Evolutionary conservation across 768 basidiomycete genomes (phyloP).

Genomic region (Lentinula raphanica): DNA sequence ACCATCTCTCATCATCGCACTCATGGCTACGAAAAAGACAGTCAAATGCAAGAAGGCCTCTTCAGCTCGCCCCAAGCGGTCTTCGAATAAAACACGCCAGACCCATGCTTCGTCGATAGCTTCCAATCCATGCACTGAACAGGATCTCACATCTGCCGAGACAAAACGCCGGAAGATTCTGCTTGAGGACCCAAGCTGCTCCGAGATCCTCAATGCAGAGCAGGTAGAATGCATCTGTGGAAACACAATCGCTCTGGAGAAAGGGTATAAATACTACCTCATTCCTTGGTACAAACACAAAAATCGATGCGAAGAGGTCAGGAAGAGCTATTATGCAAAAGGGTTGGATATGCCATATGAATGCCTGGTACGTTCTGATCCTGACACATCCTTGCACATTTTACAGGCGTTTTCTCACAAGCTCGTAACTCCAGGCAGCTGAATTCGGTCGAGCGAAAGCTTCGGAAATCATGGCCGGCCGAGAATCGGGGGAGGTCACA

Average conservation of each 20-base stretch:
- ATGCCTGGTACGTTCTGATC: background rate
- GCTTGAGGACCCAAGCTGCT: background rate
- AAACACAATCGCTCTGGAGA: background rate
- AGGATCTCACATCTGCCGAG: background rate
- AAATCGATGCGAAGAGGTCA: background rate
- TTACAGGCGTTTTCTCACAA: no score
- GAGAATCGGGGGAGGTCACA: background rate
- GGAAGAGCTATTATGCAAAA: background rate
- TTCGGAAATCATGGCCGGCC: background rate
- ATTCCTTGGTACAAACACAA: background rate
- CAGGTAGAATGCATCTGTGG: background rate
- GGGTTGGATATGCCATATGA: background rate
- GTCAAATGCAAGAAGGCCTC: no score
- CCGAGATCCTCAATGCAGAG: background rate
- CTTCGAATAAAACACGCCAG: background rate
- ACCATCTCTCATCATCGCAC: no score
- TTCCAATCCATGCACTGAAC: background rate
- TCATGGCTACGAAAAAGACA: no score
- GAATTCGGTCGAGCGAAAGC: background rate
- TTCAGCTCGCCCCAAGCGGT: background rate
- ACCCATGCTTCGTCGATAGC: background rate
- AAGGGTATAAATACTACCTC: background rate
- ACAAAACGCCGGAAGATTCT: background rate
- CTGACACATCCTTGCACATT: no score
- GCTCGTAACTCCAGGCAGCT: background rate